A percentile compares a stretch with the other conserved stretches of the same genome.
These are phyloP conservation scores for Phylloboletellus chloephorus DNA, from an alignment of 1,284 basidiomycete genomes.

Conservation along the genomic window DNA sequence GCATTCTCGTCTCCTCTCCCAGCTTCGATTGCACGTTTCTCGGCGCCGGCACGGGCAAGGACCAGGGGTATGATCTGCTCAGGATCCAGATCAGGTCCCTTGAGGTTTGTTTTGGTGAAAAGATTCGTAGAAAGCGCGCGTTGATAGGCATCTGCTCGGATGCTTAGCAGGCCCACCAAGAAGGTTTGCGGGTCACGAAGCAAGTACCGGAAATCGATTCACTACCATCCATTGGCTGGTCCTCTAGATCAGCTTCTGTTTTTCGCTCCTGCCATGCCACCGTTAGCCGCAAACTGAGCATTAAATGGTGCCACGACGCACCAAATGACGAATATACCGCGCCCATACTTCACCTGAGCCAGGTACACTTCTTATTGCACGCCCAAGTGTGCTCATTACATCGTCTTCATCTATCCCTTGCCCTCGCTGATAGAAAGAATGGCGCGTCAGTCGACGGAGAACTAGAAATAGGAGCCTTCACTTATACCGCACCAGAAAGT, in stretches of 20 bases:
- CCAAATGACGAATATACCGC: conserved; percentile 63
- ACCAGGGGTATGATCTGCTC: conserved; percentile 66
- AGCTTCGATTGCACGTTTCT: conserved; percentile 51
- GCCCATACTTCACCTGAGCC: conserved; percentile 69
- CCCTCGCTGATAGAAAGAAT: conserved; percentile 39
- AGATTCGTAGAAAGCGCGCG: conserved; percentile 52
- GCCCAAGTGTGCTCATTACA: conserved; percentile 40
- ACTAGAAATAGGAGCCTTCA: neutral
- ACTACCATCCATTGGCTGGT: conserved; percentile 23
- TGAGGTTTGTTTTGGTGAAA: conserved; percentile 34
- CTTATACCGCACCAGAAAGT: conserved; percentile 42
- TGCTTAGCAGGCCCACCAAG: conserved; percentile 4
- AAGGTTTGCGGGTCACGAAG: neutral
- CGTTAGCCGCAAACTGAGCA: neutral
- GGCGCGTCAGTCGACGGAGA: neutral
- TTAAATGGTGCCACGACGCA: conserved; percentile 21
- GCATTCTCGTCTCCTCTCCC: conserved; percentile 41
- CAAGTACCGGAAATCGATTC: conserved; percentile 36
- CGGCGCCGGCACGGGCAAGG: conserved; percentile 61
- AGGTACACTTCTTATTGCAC: conserved; percentile 65
- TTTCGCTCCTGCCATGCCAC: conserved; percentile 35
- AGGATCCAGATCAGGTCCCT: conserved; percentile 37
- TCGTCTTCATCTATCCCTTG: conserved; percentile 39
- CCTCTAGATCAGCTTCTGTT: conserved; percentile 26
- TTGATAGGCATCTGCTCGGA: conserved; percentile 48